Percentiles rank a stretch among this genome's conserved stretches.
Evolutionary conservation across 2,329 filamentous ascomycete species (phyloP).

Genomic region (Lachnum nothofagi): DNA sequence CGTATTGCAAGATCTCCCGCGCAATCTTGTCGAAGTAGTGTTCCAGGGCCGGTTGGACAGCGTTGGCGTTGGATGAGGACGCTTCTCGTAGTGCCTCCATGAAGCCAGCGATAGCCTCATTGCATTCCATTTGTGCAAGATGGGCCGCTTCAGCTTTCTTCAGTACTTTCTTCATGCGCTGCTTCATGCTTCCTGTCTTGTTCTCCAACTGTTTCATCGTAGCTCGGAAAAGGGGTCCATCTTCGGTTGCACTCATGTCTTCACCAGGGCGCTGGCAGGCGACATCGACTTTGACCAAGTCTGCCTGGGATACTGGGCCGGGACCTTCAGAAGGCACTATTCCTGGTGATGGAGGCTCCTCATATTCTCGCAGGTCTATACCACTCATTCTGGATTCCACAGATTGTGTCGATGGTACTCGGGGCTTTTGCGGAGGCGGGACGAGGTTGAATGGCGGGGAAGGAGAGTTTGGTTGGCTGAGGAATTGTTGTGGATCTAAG

Average conservation of each 20-base stretch:
- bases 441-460: conserved; percentile 68
- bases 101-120: conserved; percentile 77
- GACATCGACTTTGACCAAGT: conserved; percentile 75
- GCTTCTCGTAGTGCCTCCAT: conserved; percentile 83
- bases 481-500: conserved; percentile 29
- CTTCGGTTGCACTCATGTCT: conserved; percentile 78
- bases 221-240: conserved; percentile 90
- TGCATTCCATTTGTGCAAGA: conserved; percentile 72
- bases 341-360: conserved; percentile 54
- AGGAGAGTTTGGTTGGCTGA: conserved; percentile 59
- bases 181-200: conserved; percentile 90
- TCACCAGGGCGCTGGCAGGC: conserved; percentile 78
- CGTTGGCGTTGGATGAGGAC: conserved; percentile 85
- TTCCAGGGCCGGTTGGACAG: conserved; percentile 92
- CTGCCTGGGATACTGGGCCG: conserved; percentile 16
- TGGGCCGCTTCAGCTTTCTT: conserved; percentile 90
- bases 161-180: conserved; percentile 91
- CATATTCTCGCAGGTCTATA: conserved; percentile 50
- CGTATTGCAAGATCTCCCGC: conserved; percentile 80
- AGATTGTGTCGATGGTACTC: conserved; percentile 82
- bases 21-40: conserved; percentile 98
- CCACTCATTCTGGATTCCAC: conserved; percentile 77
- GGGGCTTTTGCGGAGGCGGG: conserved; percentile 64
- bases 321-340: conserved; percentile 36
- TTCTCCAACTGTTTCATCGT: conserved; percentile 96